These are phyloP conservation scores for Globisporangium spiculum DNA, from an alignment of 352 stramenopile species.

Conservation along the genomic window DNA sequence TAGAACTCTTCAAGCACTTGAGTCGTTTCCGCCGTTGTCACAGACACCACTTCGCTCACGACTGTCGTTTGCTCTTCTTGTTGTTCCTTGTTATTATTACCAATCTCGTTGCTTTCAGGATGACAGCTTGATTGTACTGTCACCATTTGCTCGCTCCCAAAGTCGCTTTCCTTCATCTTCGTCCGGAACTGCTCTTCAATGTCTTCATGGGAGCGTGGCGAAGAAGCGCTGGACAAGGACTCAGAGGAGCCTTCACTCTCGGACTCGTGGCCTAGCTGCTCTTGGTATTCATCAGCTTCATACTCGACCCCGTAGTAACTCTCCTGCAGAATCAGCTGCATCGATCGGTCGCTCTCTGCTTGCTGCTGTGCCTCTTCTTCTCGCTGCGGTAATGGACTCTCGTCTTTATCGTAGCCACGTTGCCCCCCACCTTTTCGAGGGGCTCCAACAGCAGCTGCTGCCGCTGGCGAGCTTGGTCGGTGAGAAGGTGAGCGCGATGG, in stretches of 20 bases:
- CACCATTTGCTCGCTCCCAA: background rate
- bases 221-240: background rate
- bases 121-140: background rate
- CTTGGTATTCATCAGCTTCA: background rate
- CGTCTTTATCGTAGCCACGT: background rate
- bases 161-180: background rate
- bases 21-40: background rate
- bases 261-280: background rate
- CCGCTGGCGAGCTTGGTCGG: background rate
- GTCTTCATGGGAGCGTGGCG: background rate
- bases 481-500: background rate
- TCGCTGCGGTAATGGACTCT: background rate
- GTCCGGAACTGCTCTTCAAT: background rate
- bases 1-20: background rate
- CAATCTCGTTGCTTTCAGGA: background rate
- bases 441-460: background rate
- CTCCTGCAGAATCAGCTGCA: background rate
- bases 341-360: background rate
- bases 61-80: background rate
- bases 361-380: background rate
- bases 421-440: background rate
- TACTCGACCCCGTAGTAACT: slow-evolving; percentile 6
- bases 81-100: background rate
- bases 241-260: background rate
- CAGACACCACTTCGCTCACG: background rate